Evolutionary conservation across 2,329 filamentous ascomycete genomes (phyloP), one percentile per base, ranked within the genome.

Genomic region (Knoxdaviesia proteae): DNA sequence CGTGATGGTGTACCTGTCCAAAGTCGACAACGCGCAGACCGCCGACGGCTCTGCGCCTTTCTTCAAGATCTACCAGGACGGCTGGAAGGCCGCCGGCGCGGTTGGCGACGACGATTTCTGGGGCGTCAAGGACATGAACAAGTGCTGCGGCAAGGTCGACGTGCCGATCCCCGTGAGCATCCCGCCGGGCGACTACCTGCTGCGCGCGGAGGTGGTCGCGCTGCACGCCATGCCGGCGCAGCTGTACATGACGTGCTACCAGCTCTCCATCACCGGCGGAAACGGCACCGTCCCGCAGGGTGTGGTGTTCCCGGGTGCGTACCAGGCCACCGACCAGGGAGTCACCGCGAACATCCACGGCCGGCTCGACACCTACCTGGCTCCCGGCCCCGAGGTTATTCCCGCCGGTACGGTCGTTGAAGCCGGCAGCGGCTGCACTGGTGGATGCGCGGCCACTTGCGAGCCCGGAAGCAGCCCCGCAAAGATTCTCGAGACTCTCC

Each of bases 11-110:
- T 71, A 71, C 52, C 57, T 70, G 44, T 61, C 61, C 51, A 62
- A 67, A 47, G 68, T 72, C 20, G 46, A 56, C 31, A 61, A 71
- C 49, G 61, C 68, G 4, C 52, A 59, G 33, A 61, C 56, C 0
- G 64, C 66, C 39, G 58, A 61, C 45, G 61, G 62, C 7, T 55
- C 58, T 1, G 51, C 56, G 3, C 52, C 55, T 4, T 71, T 64
- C 64, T 70, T 71, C 59, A 72, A 72, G 58, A 61, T 71, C 46
- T 66, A 61, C 48, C 60, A 65, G 46, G 59, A 66, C 47, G 61
- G 64, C 3, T 63, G 64, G 60, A 56, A 56, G 44, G 31, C 52
- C 30, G 39, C 42, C 30, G 54, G 56, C n/a, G 47, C 48, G 30
- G 63, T 63, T 36, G 61, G 62, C n/a, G 55, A 56, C 37, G 54